A percentile compares a stretch with the other conserved stretches of the same genome.
These are phyloP conservation scores for Phytophthora colocasiae DNA, from an alignment of 352 stramenopile species.

Conservation along the genomic window DNA sequence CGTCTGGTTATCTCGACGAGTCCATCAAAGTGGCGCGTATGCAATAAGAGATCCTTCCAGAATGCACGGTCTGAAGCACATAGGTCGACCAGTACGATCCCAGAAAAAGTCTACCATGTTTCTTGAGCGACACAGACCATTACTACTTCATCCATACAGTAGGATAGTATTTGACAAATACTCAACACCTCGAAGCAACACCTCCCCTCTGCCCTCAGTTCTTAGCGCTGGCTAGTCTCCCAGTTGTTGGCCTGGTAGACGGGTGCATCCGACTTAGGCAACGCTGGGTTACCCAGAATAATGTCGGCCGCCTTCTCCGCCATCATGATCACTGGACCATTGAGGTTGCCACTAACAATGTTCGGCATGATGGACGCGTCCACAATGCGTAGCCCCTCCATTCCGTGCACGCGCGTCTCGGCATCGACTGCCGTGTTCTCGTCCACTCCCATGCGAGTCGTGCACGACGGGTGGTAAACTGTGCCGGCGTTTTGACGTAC, in stretches of 20 bases:
- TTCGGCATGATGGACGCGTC: slow-evolving; percentile 94
- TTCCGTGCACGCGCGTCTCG: slow-evolving; percentile 78
- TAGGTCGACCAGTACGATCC: too few species aligned
- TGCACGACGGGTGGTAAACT: slow-evolving; percentile 88
- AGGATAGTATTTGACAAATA: too few species aligned
- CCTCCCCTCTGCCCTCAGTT: too few species aligned
- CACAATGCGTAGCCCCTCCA: slow-evolving; percentile 88
- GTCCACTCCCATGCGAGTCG: slow-evolving; percentile 80
- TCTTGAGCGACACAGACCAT: too few species aligned
- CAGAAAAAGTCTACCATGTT: too few species aligned
- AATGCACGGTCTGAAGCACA: too few species aligned
- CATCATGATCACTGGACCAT: slow-evolving; percentile 92
- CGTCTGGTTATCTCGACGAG: too few species aligned
- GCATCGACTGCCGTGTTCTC: slow-evolving; percentile 87
- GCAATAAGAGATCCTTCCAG: too few species aligned
- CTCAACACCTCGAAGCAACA: too few species aligned
- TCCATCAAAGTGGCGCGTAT: too few species aligned
- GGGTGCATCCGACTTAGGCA: slow-evolving; percentile 65
- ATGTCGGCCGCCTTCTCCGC: slow-evolving; percentile 93
- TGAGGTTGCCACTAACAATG: slow-evolving; percentile 94
- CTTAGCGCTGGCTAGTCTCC: slow-evolving; percentile 71
- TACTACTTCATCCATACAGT: too few species aligned
- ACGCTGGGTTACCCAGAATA: slow-evolving; percentile 71
- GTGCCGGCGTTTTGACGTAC: slow-evolving; percentile 77
- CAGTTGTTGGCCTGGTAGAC: slow-evolving; percentile 76